A percentile compares a stretch with the other conserved stretches of the same genome.
phyloP scores from a whole-genome alignment of 768 basidiomycete genomes.

The Hygrocybe punicea region DNA sequence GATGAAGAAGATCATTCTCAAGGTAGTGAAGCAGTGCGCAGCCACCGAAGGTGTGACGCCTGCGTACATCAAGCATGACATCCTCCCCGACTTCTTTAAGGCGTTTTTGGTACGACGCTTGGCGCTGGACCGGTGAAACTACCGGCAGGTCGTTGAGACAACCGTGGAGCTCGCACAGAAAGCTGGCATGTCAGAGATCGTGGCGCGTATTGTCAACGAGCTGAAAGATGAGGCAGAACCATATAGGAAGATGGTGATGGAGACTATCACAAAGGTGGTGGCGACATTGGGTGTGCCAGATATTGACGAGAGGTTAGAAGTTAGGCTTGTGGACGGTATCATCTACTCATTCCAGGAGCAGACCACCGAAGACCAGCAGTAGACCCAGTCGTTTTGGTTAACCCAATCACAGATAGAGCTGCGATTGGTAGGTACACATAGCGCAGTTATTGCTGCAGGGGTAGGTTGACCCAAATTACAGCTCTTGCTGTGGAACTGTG shows the following conservation, averaged over 20 bases:
- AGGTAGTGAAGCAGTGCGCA: constrained; percentile 98
- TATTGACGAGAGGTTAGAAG: constrained; percentile 93
- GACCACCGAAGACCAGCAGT: constrained; percentile 95
- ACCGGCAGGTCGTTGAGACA: constrained; percentile 96
- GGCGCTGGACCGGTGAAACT: constrained; percentile 95
- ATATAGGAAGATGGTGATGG: constrained; percentile 99
- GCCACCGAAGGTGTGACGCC: constrained; percentile 98
- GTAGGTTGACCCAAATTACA: too few species aligned
- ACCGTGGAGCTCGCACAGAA: constrained; percentile 98
- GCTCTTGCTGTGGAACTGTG: too few species aligned
- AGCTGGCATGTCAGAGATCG: constrained; percentile 93
- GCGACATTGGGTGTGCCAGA: constrained; percentile 94
- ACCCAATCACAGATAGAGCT: too few species aligned
- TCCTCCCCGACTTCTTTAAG: constrained; percentile 98
- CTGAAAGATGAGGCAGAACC: constrained; percentile 89
- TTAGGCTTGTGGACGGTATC: constrained; percentile 94
- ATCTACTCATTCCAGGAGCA: constrained; percentile 99
- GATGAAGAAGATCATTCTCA: constrained; percentile 99
- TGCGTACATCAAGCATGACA: constrained; percentile 94
- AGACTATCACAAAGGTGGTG: constrained; percentile 97
- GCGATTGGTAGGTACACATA: too few species aligned
- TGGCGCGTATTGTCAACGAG: constrained; percentile 83
- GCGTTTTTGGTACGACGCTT: constrained; percentile 98
- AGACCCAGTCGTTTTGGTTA: too few species aligned
- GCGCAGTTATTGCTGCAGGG: too few species aligned